These are phyloP conservation scores for Coniophora puteana DNA, from an alignment of 1,284 basidiomycete genomes.

Conservation along the genomic window DNA sequence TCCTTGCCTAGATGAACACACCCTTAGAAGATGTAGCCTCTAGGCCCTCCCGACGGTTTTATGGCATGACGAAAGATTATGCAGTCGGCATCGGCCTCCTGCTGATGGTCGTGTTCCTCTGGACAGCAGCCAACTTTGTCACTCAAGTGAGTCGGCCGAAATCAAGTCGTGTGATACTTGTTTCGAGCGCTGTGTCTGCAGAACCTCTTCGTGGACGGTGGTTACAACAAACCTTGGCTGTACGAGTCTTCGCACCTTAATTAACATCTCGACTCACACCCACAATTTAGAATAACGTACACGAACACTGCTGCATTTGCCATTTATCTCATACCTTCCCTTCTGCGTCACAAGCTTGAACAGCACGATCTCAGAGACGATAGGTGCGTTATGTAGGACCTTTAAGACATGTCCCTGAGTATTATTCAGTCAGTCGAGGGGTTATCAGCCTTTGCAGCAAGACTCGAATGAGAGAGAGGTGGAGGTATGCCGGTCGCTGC, in stretches of 20 bases:
- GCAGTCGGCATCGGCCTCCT: conserved; percentile 69
- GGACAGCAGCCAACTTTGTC: conserved; percentile 78
- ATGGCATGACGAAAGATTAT: conserved; percentile 45
- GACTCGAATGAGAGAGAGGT: conserved; percentile 13
- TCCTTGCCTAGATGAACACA: not conserved
- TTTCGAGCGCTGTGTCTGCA: conserved; percentile 24
- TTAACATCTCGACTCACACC: conserved; percentile 5
- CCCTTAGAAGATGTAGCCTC: conserved; percentile 6
- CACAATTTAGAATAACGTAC: conserved; percentile 68
- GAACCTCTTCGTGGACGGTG: conserved; percentile 61
- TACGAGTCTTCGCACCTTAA: conserved; percentile 21
- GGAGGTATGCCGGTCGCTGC: conserved; percentile 11
- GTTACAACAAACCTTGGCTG: conserved; percentile 82
- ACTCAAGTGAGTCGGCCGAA: conserved; percentile 55
- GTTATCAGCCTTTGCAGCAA: conserved; percentile 22
- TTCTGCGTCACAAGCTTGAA: conserved; percentile 38
- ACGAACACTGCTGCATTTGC: conserved; percentile 86
- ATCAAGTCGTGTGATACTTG: not conserved
- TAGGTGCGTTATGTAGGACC: too few relatives aligned
- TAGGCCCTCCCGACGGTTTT: conserved; percentile 1
- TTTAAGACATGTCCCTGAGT: too few relatives aligned
- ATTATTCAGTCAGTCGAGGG: conserved; percentile 12
- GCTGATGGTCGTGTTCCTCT: conserved; percentile 78
- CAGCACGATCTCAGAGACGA: conserved; percentile 8
- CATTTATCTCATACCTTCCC: conserved; percentile 82